Conservation (phyloP, 257 asterid species). For the Knoxia roxburghii region DNA sequence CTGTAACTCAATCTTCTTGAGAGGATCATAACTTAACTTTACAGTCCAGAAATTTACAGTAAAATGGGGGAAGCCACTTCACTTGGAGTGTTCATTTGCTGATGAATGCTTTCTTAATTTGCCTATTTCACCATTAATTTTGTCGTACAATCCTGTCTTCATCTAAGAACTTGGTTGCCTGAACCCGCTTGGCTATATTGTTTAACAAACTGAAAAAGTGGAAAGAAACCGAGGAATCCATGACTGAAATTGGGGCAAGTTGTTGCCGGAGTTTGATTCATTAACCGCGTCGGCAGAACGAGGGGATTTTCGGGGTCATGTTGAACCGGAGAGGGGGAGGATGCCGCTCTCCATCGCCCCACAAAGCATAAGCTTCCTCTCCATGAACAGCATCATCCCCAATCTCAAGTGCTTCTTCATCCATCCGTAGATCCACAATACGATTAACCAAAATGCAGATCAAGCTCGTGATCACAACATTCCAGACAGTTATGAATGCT, state of each 20-base stretch:
- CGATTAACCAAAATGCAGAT: constrained; percentile 39
- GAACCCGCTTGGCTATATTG: background rate
- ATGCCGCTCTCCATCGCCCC: constrained; percentile 21
- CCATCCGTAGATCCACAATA: constrained; percentile 37
- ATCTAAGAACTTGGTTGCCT: background rate
- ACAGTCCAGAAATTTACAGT: background rate
- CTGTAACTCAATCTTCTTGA: background rate
- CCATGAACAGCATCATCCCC: constrained; percentile 12
- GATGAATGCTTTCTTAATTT: background rate
- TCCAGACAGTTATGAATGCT: constrained; percentile 42
- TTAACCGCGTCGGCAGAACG: constrained; percentile 29
- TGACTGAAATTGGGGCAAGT: background rate
- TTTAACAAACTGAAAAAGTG: no score
- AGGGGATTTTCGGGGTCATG: constrained; percentile 55
- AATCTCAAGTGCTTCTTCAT: constrained; percentile 47
- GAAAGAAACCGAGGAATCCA: background rate
- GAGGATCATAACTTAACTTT: background rate
- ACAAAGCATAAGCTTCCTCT: constrained; percentile 10
- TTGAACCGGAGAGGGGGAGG: constrained; percentile 49
- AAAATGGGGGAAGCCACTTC: background rate
- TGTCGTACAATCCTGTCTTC: no score
- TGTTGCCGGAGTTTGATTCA: background rate
- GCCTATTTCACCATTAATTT: background rate
- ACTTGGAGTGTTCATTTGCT: background rate
- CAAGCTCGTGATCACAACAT: constrained; percentile 41